phyloP scores from a whole-genome alignment of 371 early-diverging fungal genomes.

The Mortierella sp. region DNA sequence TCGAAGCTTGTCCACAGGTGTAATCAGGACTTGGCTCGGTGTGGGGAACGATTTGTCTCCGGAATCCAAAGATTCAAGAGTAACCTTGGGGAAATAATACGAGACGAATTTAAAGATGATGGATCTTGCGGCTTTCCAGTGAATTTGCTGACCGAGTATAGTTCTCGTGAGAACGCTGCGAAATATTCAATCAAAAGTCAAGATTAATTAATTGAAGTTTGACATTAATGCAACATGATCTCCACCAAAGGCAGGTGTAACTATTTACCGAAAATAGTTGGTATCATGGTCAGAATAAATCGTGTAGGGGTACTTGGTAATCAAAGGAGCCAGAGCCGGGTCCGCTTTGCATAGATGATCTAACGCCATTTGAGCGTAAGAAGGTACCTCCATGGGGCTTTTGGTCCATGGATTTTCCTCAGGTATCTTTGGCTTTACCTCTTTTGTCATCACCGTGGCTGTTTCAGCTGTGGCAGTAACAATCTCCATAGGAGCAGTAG shows the following conservation, averaged over 20 bases:
- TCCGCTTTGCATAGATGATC: conserved; percentile 37
- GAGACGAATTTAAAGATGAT: conserved; percentile 64
- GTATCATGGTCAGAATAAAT: conserved; percentile 43
- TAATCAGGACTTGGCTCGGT: conserved; percentile 51
- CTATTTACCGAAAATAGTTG: conserved; percentile 49
- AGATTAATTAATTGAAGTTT: neutral
- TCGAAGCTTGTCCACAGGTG: conserved; percentile 57
- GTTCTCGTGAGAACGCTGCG: conserved; percentile 53
- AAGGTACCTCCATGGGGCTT: conserved; percentile 23
- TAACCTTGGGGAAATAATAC: conserved; percentile 50
- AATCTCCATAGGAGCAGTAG: conserved; percentile 7
- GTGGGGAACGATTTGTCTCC: conserved; percentile 62
- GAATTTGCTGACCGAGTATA: conserved; percentile 72
- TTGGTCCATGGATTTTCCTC: conserved; percentile 47
- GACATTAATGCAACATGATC: neutral
- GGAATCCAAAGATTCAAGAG: conserved; percentile 46
- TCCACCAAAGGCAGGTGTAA: neutral
- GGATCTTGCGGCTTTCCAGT: conserved; percentile 68
- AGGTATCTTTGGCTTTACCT: conserved; percentile 13
- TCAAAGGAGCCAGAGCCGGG: conserved; percentile 29
- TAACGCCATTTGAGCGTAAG: conserved; percentile 32
- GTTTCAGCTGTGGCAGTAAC: neutral
- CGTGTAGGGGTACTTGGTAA: conserved; percentile 30
- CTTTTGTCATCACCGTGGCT: neutral
- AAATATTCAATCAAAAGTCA: neutral